Conservation (phyloP, 164 flowering plant species). For the Tetrastigma voinierianum region DNA sequence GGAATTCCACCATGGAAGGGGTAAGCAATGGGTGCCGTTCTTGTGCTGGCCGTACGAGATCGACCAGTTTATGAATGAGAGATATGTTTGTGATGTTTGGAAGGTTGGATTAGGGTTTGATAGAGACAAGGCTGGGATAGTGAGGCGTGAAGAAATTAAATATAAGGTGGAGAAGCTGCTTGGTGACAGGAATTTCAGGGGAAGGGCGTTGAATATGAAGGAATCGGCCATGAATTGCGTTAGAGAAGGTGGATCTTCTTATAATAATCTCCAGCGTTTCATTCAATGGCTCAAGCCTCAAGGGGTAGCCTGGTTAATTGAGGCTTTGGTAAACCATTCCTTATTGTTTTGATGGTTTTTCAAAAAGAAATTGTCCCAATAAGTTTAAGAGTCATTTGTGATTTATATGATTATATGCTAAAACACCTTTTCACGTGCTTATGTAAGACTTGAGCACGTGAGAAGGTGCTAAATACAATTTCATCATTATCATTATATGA, state of each 20-base stretch:
- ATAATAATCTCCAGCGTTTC: neutral
- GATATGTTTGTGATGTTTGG: neutral
- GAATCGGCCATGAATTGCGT: slow-evolving; percentile 1
- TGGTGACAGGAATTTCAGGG: neutral
- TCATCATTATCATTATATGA: too few relatives aligned
- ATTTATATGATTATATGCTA: too few relatives aligned
- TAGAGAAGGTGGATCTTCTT: neutral
- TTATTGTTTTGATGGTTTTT: too few relatives aligned
- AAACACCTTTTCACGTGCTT: too few relatives aligned
- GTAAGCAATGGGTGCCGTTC: slow-evolving; percentile 18
- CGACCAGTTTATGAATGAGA: slow-evolving; percentile 16
- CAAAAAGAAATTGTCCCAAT: too few relatives aligned
- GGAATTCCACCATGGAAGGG: slow-evolving; percentile 9
- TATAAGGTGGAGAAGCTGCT: slow-evolving; percentile 5
- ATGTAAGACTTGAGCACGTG: too few relatives aligned
- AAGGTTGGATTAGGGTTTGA: neutral
- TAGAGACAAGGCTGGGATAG: neutral
- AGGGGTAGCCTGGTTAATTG: neutral
- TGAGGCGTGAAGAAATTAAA: slow-evolving; percentile 1
- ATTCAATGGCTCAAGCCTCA: slow-evolving; percentile 4
- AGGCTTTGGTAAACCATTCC: too few relatives aligned
- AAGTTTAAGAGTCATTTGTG: too few relatives aligned
- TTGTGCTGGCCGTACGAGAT: slow-evolving; percentile 18
- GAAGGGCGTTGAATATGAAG: neutral
- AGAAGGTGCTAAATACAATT: too few relatives aligned